Conservation (phyloP, 345 rosid genomes). For the Firmiana major region DNA sequence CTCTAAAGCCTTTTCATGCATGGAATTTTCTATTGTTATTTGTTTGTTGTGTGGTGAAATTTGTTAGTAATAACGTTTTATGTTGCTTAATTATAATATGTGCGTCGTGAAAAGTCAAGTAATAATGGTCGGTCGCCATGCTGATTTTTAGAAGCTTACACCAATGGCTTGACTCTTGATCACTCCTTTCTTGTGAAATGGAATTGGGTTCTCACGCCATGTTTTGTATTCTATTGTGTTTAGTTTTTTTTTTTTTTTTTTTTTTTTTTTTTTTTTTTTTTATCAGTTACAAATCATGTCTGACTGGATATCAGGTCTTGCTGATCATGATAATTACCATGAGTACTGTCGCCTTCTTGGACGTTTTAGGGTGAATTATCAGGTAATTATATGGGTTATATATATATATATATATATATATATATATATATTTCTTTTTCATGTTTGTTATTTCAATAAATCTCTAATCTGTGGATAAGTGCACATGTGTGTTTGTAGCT, state of each 20-base stretch:
- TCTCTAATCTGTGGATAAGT: slow-evolving; percentile 1
- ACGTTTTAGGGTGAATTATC: slow-evolving; percentile 90
- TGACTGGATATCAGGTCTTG: slow-evolving; percentile 67
- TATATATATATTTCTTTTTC: background rate
- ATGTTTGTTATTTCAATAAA: background rate
- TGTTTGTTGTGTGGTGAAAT: background rate
- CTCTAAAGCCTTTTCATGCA: background rate
- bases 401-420: too few relatives aligned
- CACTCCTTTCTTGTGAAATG: background rate
- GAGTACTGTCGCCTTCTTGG: slow-evolving; percentile 98
- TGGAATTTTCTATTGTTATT: background rate
- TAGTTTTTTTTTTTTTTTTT: background rate
- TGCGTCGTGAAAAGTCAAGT: background rate
- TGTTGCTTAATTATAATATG: background rate
- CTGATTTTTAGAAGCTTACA: slow-evolving; percentile 6
- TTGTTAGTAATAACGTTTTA: slow-evolving; percentile 1
- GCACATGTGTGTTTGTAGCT: background rate
- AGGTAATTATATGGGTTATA: slow-evolving; percentile 42
- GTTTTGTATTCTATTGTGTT: background rate
- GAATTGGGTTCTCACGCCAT: background rate
- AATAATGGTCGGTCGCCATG: background rate
- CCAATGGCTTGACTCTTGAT: background rate
- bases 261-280: background rate
- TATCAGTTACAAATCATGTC: background rate
- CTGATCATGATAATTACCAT: slow-evolving; percentile 99